Evolutionary conservation across 2,329 filamentous ascomycete species (phyloP), one percentile per base, ranked within the genome.

Genomic region (Anisogramma anomala): DNA sequence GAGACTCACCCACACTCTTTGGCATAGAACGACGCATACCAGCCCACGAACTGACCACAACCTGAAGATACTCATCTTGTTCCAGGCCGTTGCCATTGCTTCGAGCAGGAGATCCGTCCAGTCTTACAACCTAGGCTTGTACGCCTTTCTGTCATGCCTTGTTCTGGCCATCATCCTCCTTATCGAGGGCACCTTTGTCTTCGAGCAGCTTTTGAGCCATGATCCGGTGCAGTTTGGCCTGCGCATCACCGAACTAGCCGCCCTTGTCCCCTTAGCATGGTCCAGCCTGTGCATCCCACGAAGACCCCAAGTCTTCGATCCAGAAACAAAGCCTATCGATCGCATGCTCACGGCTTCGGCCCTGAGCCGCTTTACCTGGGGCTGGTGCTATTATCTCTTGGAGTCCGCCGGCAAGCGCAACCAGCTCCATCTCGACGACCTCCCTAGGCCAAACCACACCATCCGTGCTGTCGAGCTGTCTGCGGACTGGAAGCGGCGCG

Each of bases 231-330:
- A 65, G 14, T 62, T 72, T 20, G 55, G 59, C 1, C 59, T 79
- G 11, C 66, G 74, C 25, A 54, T 66, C 1, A 57, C 61, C 2
- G 72, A 77, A 42, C 53, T 75, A 15, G 57, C 55, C 7, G 54
- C 64, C 9, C 56, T 63, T 11, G 22, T 74, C n/a, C 52, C 59
- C n/a, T 58, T 75, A 14, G 58, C 62, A 11, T 48, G 72, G 33
- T 59, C 65, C 13, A 70, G 69, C 48, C 47, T 80, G 10, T 66
- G 69, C 1, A 62, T 86, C 11, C 80, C 79, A 3, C 71, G 83
- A 32, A 69, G 83, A 9, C 83, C 83, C 3, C 67, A 78, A 39
- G 76, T 87, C 14, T 84, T 68, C 52, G 64, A 69, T 51, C 48
- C 27, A 6, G 56, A 77, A 28, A 76, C 67, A 19, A 63, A 67